These are phyloP conservation scores for Ormosia emarginata DNA, from an alignment of 306 rosid species.

Conservation along the genomic window DNA sequence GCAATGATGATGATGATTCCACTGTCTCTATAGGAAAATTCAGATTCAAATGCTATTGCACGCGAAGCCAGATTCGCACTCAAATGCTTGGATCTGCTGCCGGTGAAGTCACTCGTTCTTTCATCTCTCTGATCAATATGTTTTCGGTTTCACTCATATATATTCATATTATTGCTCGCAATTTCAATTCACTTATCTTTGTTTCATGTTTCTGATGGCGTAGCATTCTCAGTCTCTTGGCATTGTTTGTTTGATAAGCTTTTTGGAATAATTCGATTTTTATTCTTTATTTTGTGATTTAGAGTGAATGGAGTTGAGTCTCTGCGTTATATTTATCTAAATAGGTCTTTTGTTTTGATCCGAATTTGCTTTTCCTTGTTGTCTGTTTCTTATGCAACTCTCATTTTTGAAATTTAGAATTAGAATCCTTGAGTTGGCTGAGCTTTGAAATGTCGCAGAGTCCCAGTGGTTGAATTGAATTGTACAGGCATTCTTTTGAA, in stretches of 20 bases:
- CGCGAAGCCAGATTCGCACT: slow-evolving; percentile 26
- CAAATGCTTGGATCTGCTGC: slow-evolving; percentile 73
- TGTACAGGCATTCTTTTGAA: background rate
- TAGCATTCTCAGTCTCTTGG: slow-evolving; percentile 1
- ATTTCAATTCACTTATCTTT: background rate
- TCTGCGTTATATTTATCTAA: background rate
- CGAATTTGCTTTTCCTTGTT: slow-evolving; percentile 8
- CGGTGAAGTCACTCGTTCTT: slow-evolving; percentile 46
- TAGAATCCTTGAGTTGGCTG: slow-evolving; percentile 10
- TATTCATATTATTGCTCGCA: background rate
- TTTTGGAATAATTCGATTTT: background rate
- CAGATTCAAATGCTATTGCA: slow-evolving; percentile 50
- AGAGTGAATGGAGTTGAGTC: slow-evolving; percentile 21
- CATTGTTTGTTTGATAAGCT: background rate
- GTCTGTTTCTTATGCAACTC: background rate
- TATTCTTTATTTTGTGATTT: slow-evolving; percentile 18
- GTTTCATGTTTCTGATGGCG: background rate
- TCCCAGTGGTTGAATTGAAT: background rate
- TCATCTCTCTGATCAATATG: background rate
- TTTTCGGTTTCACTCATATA: background rate
- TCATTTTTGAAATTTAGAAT: background rate
- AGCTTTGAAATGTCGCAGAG: background rate
- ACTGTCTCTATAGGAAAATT: background rate
- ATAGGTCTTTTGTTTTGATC: slow-evolving; percentile 28
- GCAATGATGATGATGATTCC: background rate